Evolutionary conservation across 2,329 filamentous ascomycete genomes (phyloP).

Genomic region (Ophiostoma montium): DNA sequence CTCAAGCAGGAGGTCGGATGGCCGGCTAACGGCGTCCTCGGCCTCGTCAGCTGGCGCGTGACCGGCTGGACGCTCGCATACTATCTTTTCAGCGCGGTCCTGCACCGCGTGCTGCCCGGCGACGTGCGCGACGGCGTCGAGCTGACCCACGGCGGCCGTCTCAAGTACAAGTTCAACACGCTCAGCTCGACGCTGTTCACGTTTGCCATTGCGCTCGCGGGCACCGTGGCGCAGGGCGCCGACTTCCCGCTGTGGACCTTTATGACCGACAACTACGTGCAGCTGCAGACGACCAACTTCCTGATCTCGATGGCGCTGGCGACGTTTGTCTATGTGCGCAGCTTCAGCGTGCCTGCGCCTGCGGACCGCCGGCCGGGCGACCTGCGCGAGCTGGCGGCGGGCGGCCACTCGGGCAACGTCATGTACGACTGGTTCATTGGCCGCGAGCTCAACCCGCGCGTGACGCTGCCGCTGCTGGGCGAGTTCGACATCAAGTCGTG

Average conservation of each 20-base stretch:
- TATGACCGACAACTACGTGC: constrained; percentile 80
- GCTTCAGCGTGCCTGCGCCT: constrained; percentile 51
- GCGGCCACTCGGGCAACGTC: constrained; percentile 70
- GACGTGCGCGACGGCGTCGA: constrained; percentile 55
- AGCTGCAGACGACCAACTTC: constrained; percentile 72
- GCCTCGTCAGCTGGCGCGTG: constrained; percentile 55
- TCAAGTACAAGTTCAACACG: constrained; percentile 74
- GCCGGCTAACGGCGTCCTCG: constrained; percentile 55
- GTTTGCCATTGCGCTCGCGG: constrained; percentile 55
- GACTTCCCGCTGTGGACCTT: constrained; percentile 84
- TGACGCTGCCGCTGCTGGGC: constrained; percentile 64
- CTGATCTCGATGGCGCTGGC: constrained; percentile 60
- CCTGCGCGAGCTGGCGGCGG: constrained; percentile 64
- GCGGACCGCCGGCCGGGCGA: constrained; percentile 46
- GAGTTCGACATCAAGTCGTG: constrained; percentile 84
- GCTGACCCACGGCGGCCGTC: constrained; percentile 54
- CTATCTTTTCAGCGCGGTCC: constrained; percentile 58
- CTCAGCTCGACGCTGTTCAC: constrained; percentile 63
- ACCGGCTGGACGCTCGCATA: constrained; percentile 61
- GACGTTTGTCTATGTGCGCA: constrained; percentile 65
- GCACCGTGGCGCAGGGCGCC: constrained; percentile 62
- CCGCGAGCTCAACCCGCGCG: constrained; percentile 81
- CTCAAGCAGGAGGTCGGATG: constrained; percentile 74
- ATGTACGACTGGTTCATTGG: constrained; percentile 97
- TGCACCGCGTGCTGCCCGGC: constrained; percentile 67